These are phyloP conservation scores for Wickerhamiella hasegawae DNA, from an alignment of 805 yeast species.

Conservation along the genomic window DNA sequence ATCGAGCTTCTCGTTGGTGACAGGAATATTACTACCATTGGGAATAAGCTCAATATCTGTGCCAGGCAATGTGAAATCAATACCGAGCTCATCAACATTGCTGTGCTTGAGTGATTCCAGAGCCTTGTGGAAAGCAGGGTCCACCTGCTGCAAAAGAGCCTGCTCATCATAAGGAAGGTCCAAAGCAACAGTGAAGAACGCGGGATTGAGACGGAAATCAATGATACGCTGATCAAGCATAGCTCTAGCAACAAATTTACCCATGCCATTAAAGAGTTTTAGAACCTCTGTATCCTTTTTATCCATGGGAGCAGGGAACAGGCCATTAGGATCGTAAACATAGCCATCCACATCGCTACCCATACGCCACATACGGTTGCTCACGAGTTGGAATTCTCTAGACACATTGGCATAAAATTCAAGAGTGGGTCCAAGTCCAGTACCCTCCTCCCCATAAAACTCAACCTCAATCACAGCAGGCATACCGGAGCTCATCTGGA, in stretches of 20 bases:
- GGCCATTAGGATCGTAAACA: constrained; percentile 32
- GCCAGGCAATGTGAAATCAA: constrained; percentile 70
- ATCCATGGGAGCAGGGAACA: constrained; percentile 57
- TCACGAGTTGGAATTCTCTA: constrained; percentile 45
- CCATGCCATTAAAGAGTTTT: constrained; percentile 46
- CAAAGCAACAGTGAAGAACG: constrained; percentile 49
- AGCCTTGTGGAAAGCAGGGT: constrained; percentile 9
- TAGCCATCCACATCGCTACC: constrained; percentile 21
- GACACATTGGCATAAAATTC: constrained; percentile 82
- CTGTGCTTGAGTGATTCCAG: constrained; percentile 8
- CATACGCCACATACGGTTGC: constrained; percentile 53
- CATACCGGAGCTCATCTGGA: constrained; percentile 59
- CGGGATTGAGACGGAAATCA: constrained; percentile 60
- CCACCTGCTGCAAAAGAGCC: constrained; percentile 7
- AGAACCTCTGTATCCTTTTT: constrained; percentile 6
- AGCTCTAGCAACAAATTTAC: constrained; percentile 75
- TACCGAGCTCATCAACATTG: constrained; percentile 37
- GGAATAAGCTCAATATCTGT: constrained; percentile 40
- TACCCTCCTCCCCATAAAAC: constrained; percentile 82
- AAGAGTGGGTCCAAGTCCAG: constrained; percentile 90
- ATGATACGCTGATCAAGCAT: constrained; percentile 74
- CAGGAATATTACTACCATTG: constrained; percentile 36
- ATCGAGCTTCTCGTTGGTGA: constrained; percentile 38
- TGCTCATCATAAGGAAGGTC: constrained; percentile 8
- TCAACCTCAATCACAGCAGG: constrained; percentile 78